These are phyloP conservation scores for Aspergillus coremiiformis DNA, from an alignment of 495 filamentous ascomycete species.

Conservation along the genomic window DNA sequence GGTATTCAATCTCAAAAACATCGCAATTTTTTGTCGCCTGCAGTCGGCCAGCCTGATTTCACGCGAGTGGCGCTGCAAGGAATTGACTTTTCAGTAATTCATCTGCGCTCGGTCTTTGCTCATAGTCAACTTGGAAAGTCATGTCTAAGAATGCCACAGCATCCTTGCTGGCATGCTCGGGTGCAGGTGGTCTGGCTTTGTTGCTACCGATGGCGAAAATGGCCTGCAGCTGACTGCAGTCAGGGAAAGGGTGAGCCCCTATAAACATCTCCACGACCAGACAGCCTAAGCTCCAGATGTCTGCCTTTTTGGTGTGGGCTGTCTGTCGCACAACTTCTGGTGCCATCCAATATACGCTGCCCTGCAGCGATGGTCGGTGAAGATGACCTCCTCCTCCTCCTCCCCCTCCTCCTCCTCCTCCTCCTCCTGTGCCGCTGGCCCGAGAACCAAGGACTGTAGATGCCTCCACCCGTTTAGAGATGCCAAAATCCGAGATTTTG, in stretches of 20 bases:
- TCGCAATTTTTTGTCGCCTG: constrained; percentile 1
- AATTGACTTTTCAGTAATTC: constrained; percentile 79
- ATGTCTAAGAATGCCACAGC: constrained; percentile 76
- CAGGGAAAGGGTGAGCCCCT: constrained; percentile 90
- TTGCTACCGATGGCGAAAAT: constrained; percentile 96
- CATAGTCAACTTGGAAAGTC: constrained; percentile 94
- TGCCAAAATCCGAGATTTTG: constrained; percentile 99
- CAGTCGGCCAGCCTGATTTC: constrained; percentile 5
- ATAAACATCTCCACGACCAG: constrained; percentile 99
- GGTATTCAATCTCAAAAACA: constrained; percentile 9
- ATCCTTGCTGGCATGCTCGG: constrained; percentile 76
- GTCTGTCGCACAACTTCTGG: constrained; percentile 98
- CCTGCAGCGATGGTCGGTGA: constrained; percentile 87
- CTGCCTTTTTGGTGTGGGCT: constrained; percentile 96
- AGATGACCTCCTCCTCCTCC: constrained; percentile 60
- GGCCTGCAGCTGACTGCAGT: constrained; percentile 93
- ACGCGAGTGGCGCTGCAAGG: constrained; percentile 54
- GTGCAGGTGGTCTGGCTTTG: constrained; percentile 82
- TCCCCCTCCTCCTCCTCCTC: too few species aligned
- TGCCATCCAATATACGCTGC: constrained; percentile 99
- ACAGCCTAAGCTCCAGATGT: constrained; percentile 97
- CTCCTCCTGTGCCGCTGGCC: constrained; percentile 39
- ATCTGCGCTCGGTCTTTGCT: constrained; percentile 83
- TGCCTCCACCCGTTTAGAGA: constrained; percentile 93
- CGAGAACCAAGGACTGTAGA: constrained; percentile 53